Base-by-base conservation (phyloP, 805 yeast genomes). In the Candida adriatica region DNA sequence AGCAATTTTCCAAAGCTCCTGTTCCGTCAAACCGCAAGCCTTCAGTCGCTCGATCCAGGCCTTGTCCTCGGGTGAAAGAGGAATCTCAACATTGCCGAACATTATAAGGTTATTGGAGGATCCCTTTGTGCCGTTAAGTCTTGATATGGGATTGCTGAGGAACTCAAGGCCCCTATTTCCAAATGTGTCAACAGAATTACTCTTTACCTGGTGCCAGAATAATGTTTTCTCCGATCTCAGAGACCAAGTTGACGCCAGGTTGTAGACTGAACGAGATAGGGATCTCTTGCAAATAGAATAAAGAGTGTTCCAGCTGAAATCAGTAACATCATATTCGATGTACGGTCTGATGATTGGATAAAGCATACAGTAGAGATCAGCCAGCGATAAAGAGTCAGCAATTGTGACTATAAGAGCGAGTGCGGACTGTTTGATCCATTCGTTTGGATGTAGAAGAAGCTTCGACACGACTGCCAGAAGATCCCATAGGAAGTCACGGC, bases 1-100 rank as follows among this genome's bases (percentile, higher is more conserved):
- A 11, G 78, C 77, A 9, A 90, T 58, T 53, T 88, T 90, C 96
- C 96, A 90, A 16, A 84, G 45, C 27, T 86, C 94, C 6, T 62
- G 64, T 8, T 76, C 85, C 6, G 64, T 64, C 31, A 90, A 57
- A 0, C 96, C 97, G n/a, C 84, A 65, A 3, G 79, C 65, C 28
- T 73, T 68, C 26, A 90, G 60, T 40, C 79, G 75, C 22, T 72
- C 72, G n/a, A 86, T 61, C 87, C 95, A 81, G 19, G 66, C 66
- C 34, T 69, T 65, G 53, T 84, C 95, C 35, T 74, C 81, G 4
- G 68, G 66, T 1, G 85, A 76, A 16, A 81, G 39, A 4, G 75
- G 75, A 9, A 71, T 53, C 28, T 70, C 75, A 16, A 49, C 33
- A 31, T 67, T 66, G 13, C 61, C 63, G 19, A 58, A 58, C 3